Conservation (phyloP, 371 early-diverging fungal genomes). For the Saksenaea vasiformis region DNA sequence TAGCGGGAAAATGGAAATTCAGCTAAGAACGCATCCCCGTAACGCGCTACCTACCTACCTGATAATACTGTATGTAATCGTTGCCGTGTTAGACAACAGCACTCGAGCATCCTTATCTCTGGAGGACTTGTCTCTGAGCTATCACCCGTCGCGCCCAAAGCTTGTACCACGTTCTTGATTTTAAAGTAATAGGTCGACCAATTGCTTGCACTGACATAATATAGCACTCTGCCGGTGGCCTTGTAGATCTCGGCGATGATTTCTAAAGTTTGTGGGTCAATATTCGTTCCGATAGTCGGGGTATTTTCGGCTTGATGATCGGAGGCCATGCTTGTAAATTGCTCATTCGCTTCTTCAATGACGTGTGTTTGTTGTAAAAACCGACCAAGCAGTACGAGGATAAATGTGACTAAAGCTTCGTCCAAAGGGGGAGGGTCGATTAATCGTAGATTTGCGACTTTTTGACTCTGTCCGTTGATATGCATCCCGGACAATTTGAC, state of each 20-base stretch:
- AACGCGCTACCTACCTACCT: conserved; percentile 18
- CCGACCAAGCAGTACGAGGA: conserved; percentile 61
- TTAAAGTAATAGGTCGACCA: conserved; percentile 74
- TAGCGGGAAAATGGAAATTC: conserved; percentile 9
- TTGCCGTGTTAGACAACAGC: conserved; percentile 25
- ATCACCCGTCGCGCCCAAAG: conserved; percentile 23
- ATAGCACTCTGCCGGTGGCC: conserved; percentile 70
- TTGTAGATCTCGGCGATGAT: conserved; percentile 56
- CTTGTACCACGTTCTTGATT: conserved; percentile 42
- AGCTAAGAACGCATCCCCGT: neutral
- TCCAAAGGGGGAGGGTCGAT: conserved; percentile 77
- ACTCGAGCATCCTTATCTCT: conserved; percentile 38
- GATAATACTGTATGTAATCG: conserved; percentile 31
- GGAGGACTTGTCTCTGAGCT: conserved; percentile 28
- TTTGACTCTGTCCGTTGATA: neutral
- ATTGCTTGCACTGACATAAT: conserved; percentile 79
- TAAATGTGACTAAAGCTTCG: conserved; percentile 66
- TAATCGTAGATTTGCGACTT: conserved; percentile 11
- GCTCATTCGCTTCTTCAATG: conserved; percentile 51
- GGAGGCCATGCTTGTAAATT: conserved; percentile 28
- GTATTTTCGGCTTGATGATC: conserved; percentile 30
- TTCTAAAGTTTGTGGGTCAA: conserved; percentile 32
- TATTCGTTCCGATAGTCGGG: conserved; percentile 23
- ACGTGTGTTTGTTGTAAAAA: conserved; percentile 57
- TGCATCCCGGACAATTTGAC: neutral